Evolutionary conservation across 208 protist species (phyloP).

Genomic region (Endotrypanum monterogeii): DNA sequence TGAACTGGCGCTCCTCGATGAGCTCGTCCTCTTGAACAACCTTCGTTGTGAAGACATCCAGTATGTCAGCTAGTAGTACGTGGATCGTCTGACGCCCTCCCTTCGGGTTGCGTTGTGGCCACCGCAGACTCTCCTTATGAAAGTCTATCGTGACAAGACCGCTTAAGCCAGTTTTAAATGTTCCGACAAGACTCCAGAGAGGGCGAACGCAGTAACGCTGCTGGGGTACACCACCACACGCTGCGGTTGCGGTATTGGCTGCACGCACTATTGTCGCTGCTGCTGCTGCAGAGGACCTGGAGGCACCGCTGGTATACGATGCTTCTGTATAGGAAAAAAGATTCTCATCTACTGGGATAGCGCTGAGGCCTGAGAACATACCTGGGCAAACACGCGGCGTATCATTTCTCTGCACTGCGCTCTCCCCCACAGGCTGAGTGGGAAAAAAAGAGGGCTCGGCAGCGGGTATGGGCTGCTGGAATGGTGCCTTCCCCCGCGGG

Average conservation of each 20-base stretch:
- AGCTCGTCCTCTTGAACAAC: conserved; percentile 50
- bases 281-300: background rate
- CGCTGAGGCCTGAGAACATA: conserved; percentile 67
- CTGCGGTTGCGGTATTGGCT: background rate
- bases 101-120: conserved; percentile 73
- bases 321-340: conserved; percentile 42
- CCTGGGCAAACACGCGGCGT: conserved; percentile 32
- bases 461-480: background rate
- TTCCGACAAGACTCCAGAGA: conserved; percentile 81
- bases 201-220: conserved; percentile 59
- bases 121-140: conserved; percentile 58
- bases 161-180: conserved; percentile 72
- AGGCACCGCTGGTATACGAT: background rate
- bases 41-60: conserved; percentile 50
- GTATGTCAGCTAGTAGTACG: conserved; percentile 42
- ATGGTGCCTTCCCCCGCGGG: conserved; percentile 1
- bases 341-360: conserved; percentile 45
- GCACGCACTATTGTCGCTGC: background rate
- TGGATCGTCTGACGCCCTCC: conserved; percentile 69
- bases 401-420: background rate
- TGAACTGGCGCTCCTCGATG: conserved; percentile 57
- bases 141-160: conserved; percentile 68
- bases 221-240: conserved; percentile 6
- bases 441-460: background rate
- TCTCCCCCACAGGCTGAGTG: background rate